Evolutionary conservation across 225 moss, liverwort and hornwort species (phyloP), one percentile per base, ranked within the genome.

Genomic region (Polytrichum commune): DNA sequence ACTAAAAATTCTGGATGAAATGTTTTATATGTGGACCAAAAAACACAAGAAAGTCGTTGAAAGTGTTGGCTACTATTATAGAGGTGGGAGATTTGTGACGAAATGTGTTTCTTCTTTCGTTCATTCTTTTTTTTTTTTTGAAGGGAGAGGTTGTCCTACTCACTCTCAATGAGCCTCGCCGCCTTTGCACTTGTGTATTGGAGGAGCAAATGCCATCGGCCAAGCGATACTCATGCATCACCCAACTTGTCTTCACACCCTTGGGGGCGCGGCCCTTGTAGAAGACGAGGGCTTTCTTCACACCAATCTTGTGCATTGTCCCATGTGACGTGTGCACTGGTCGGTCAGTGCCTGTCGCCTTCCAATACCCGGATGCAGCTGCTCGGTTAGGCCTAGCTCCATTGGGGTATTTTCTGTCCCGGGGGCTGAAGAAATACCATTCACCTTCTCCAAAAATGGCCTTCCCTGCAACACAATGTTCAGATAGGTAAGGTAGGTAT

Each of bases 351-450:
- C 97, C 97, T 24, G 97, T 98, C 24, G 97, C 97, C 76, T 98
- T 98, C 97, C 97, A 98, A 80, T 94, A 98, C 29, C 97, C 97
- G 18, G 97, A 98, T 18, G 91, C 94, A 46, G 97, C 97, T 2
- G 97, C 91, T 29, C 97, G 80, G 74, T 98, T 98, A 29, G 97
- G 97, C 29, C 97, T 88, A 69, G 91, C 92, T 46, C 97, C 97
- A 61, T 98, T 98, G 4, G 97, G 97, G 58, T 98, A 98, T 84
- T 98, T 98, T 28, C 97, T 90, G 79, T 98, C 97, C 53, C 97
- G 78, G 10, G 94, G 97, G 72, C 97, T 98, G 80, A 98, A 98
- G 75, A 98, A 98, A 77, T 98, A 98, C 97, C 97, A 98, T 68
- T 98, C 97, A 28, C 87, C 79, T 80, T 98, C 97, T 46, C 97